These are phyloP conservation scores for Candida manassasensis DNA, from an alignment of 805 yeast genomes.

Conservation along the genomic window DNA sequence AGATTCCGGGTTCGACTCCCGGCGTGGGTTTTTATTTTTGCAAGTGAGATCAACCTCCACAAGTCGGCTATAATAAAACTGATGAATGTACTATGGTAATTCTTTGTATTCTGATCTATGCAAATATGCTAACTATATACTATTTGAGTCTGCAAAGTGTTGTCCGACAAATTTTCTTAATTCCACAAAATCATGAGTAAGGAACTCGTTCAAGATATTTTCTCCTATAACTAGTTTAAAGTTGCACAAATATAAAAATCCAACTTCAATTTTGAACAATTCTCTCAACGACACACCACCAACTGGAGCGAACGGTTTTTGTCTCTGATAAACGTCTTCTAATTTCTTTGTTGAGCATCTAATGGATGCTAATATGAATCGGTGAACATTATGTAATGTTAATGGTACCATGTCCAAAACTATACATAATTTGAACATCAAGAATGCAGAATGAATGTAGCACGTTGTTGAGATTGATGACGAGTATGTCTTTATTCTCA, in stretches of 20 bases:
- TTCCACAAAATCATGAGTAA: slow-evolving; percentile 24
- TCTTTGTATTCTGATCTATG: too few species aligned
- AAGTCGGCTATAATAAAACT: too few species aligned
- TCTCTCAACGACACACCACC: slow-evolving; percentile 38
- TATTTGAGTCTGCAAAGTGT: slow-evolving; percentile 5
- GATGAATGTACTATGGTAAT: too few species aligned
- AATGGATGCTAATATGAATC: slow-evolving; percentile 35
- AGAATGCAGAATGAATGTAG: slow-evolving; percentile 35
- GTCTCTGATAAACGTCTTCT: slow-evolving; percentile 41
- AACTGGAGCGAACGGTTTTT: slow-evolving; percentile 36
- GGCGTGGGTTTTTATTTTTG: slow-evolving; percentile 31
- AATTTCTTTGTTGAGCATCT: slow-evolving; percentile 39
- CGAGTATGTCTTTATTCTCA: slow-evolving; percentile 36
- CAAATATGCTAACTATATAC: not conserved
- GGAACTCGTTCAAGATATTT: slow-evolving; percentile 27
- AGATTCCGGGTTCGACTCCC: slow-evolving; percentile 65
- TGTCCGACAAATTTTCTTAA: slow-evolving; percentile 21
- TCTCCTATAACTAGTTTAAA: slow-evolving; percentile 36
- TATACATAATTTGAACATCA: slow-evolving; percentile 33
- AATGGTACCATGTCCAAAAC: slow-evolving; percentile 28
- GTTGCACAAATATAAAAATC: slow-evolving; percentile 36
- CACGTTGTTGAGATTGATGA: slow-evolving; percentile 35
- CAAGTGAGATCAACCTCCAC: too few species aligned
- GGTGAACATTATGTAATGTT: slow-evolving; percentile 31
- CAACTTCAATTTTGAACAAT: slow-evolving; percentile 34